These are phyloP conservation scores for Taiozyma sp. DNA, from an alignment of 1,139 yeast species.

Conservation along the genomic window DNA sequence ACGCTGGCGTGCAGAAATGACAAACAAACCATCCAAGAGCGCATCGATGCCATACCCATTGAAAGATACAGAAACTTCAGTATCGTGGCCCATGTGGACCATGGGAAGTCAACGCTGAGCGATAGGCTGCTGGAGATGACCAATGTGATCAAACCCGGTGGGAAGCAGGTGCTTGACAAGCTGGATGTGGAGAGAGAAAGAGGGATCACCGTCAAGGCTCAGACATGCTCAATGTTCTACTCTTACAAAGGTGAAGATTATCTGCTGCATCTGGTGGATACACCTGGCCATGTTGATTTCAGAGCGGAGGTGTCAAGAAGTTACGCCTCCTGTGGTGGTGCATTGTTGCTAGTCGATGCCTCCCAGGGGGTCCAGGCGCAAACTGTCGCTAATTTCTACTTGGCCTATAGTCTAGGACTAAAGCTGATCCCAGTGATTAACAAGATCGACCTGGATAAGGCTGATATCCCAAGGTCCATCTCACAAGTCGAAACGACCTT, in stretches of 20 bases:
- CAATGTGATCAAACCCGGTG: conserved; percentile 78
- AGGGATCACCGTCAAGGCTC: conserved; percentile 96
- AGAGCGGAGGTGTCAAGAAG: conserved; percentile 91
- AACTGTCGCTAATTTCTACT: conserved; percentile 90
- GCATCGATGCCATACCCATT: conserved; percentile 72
- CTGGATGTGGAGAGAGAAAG: conserved; percentile 93
- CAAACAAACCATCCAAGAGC: conserved; percentile 30
- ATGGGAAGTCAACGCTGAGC: conserved; percentile 90
- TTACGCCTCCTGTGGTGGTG: conserved; percentile 96
- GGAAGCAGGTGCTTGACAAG: conserved; percentile 86
- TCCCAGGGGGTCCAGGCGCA: conserved; percentile 97
- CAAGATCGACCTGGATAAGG: conserved; percentile 86
- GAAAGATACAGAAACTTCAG: conserved; percentile 85
- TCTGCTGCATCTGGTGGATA: conserved; percentile 84
- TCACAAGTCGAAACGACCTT: conserved; percentile 83
- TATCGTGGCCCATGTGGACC: conserved; percentile 96
- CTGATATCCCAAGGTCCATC: conserved; percentile 75
- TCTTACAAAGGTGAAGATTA: conserved; percentile 69
- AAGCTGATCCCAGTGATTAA: conserved; percentile 85
- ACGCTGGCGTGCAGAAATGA: background rate
- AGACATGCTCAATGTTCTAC: conserved; percentile 92
- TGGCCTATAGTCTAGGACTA: conserved; percentile 84
- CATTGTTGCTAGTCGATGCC: conserved; percentile 86
- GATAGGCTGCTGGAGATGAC: conserved; percentile 85
- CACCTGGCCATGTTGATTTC: conserved; percentile 98